phyloP scores from a whole-genome alignment of 495 filamentous ascomycete genomes.

The Xylaria acuta region DNA sequence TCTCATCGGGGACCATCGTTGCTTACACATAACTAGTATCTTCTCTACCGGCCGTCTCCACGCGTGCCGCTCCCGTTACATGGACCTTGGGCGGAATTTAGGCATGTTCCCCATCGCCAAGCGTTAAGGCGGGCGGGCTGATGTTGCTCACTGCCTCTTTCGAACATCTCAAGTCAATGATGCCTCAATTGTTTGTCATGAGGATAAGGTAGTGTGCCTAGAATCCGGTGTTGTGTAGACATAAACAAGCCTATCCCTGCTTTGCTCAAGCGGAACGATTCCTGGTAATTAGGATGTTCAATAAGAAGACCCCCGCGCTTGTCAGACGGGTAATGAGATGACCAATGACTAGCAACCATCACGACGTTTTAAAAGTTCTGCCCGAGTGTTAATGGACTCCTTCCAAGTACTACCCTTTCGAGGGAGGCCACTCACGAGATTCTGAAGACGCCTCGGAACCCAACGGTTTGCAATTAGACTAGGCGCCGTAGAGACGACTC shows the following conservation, averaged over 20 bases:
- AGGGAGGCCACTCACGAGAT: neutral
- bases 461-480: neutral
- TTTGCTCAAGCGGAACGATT: neutral
- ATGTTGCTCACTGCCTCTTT: slow-evolving; percentile 20
- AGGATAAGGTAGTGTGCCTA: neutral
- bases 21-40: neutral
- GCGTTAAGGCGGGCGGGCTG: slow-evolving; percentile 10
- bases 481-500: neutral
- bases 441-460: neutral
- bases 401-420: neutral
- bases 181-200: slow-evolving; percentile 8
- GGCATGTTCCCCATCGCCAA: slow-evolving; percentile 9
- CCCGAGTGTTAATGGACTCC: neutral
- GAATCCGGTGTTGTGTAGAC: neutral
- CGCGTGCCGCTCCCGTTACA: slow-evolving; percentile 21
- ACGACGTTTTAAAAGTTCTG: neutral
- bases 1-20: neutral
- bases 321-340: neutral
- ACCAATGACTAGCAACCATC: neutral
- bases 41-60: slow-evolving; percentile 9
- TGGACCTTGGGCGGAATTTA: slow-evolving; percentile 15
- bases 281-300: neutral
- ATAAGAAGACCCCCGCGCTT: neutral
- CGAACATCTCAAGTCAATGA: neutral
- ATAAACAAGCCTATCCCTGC: neutral